These are phyloP conservation scores for Thyridium curvatum DNA, from an alignment of 2,329 filamentous ascomycete species.

Conservation along the genomic window DNA sequence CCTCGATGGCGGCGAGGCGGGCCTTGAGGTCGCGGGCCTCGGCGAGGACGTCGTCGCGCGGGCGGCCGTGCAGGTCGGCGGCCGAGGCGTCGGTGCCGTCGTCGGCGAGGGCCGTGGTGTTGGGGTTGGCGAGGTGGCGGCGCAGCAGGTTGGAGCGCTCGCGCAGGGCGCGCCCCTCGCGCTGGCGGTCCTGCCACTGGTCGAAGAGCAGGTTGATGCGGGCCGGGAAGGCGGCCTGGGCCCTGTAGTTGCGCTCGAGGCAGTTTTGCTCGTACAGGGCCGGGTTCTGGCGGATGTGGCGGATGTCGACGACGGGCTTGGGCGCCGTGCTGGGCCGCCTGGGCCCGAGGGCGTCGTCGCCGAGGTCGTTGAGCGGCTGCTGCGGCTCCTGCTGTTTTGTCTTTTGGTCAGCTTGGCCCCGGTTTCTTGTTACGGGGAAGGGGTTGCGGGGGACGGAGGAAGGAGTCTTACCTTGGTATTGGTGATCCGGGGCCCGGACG, in stretches of 20 bases:
- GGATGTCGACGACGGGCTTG: conserved; percentile 74
- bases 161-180: conserved; percentile 52
- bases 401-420: no score
- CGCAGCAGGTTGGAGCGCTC: conserved; percentile 62
- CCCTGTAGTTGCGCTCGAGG: conserved; percentile 73
- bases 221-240: conserved; percentile 45
- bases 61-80: conserved; percentile 9
- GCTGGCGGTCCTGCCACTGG: conserved; percentile 56
- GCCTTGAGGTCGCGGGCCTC: conserved; percentile 62
- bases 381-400: no score
- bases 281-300: conserved; percentile 82
- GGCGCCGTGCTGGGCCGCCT: conserved; percentile 64
- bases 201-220: conserved; percentile 50
- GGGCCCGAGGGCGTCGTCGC: no score
- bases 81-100: conserved; percentile 18
- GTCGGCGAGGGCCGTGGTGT: conserved; percentile 36
- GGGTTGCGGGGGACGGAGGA: no score
- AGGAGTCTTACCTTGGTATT: no score
- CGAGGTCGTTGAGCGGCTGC: no score
- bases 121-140: conserved; percentile 47
- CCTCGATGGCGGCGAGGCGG: conserved; percentile 53
- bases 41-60: conserved; percentile 48
- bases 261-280: conserved; percentile 79
- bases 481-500: no score
- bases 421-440: no score